Percentiles rank a stretch among this genome's conserved stretches.
Evolutionary conservation across 371 early-diverging fungal species (phyloP).

Genomic region (Funneliformis caledonium): DNA sequence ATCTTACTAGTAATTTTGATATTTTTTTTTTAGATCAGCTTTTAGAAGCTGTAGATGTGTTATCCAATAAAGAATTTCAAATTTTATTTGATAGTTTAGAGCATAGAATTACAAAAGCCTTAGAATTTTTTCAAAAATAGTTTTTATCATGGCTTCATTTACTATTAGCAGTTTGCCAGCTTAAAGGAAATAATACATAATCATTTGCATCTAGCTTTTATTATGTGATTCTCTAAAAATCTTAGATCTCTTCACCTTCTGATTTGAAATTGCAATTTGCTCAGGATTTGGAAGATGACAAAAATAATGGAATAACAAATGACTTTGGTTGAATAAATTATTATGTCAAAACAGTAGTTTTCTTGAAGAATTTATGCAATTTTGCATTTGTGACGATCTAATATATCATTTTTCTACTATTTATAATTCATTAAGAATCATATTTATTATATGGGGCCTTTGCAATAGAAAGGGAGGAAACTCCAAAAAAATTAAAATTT

Average conservation of each 20-base stretch:
- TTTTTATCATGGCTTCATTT: neutral
- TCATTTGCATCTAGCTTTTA: neutral
- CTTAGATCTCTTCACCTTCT: neutral
- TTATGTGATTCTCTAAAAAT: neutral
- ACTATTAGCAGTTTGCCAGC: neutral
- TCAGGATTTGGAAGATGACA: neutral
- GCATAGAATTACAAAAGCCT: neutral
- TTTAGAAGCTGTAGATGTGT: no score
- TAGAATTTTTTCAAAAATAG: neutral
- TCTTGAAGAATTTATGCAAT: neutral
- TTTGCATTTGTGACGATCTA: neutral
- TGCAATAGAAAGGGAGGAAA: no score
- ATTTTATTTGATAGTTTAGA: neutral
- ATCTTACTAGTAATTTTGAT: no score
- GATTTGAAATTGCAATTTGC: neutral
- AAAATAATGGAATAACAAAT: no score
- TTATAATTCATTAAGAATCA: no score
- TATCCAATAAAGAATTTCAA: no score
- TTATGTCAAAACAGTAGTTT: neutral
- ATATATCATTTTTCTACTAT: no score
- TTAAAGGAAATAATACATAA: neutral
- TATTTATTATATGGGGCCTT: no score
- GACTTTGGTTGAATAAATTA: neutral
- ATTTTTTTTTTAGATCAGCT: no score
- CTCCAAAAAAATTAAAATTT: no score